Conservation (phyloP, 2,329 filamentous ascomycete species). For the Fusarium avenaceum region DNA sequence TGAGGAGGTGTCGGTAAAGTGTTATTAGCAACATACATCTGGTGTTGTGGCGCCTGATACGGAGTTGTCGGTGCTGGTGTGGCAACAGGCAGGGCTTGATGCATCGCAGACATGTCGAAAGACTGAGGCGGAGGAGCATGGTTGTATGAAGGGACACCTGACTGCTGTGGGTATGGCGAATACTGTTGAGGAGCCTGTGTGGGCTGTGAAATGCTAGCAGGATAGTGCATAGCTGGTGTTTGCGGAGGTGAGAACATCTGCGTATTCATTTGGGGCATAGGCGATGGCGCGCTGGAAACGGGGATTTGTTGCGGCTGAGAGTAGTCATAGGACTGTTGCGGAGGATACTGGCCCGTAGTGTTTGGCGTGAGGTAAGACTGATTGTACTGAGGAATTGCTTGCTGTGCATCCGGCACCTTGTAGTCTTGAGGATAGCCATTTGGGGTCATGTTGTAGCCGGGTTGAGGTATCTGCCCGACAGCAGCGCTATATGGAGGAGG, state of each 20-base stretch:
- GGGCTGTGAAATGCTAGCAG: not conserved
- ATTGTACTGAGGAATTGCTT: not conserved
- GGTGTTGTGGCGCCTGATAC: not conserved
- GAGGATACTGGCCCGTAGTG: not conserved
- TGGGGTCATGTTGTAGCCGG: not conserved
- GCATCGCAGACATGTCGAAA: constrained; percentile 33
- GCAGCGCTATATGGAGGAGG: constrained; percentile 35
- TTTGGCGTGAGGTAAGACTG: constrained; percentile 2
- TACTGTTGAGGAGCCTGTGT: not conserved
- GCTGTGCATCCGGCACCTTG: constrained; percentile 1
- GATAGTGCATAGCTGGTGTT: not conserved
- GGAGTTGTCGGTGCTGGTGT: not conserved
- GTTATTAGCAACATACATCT: not conserved
- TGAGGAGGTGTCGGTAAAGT: not conserved
- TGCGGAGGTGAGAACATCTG: constrained; percentile 19
- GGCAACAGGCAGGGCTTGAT: constrained; percentile 26
- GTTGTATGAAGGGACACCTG: not conserved
- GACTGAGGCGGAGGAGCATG: not conserved
- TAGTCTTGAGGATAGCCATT: constrained; percentile 23
- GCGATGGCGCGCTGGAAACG: not conserved
- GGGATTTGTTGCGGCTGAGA: not conserved
- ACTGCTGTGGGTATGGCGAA: not conserved
- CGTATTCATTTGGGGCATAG: not conserved
- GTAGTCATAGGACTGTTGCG: constrained; percentile 15
- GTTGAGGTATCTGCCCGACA: constrained; percentile 1